phyloP scores from a whole-genome alignment of 2,329 filamentous ascomycete species.

The Monascus ruber region DNA sequence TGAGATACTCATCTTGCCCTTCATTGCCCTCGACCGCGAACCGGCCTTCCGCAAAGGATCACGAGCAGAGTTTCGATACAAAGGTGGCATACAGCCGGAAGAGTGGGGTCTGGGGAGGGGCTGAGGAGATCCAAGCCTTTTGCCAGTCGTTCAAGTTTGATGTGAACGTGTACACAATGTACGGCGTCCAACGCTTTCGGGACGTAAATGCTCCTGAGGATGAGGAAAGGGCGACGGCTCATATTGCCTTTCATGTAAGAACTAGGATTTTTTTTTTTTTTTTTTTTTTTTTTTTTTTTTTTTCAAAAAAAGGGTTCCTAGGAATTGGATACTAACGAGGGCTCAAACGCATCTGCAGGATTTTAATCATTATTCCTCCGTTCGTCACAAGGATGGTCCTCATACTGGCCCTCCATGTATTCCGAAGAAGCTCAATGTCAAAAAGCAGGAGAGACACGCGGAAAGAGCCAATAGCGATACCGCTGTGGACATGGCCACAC shows the following conservation, averaged over 20 bases:
- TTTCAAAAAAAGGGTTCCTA: background rate
- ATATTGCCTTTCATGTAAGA: conserved; percentile 55
- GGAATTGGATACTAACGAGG: conserved; percentile 24
- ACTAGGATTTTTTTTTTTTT: background rate
- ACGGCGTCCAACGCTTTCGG: conserved; percentile 32
- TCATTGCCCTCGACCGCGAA: conserved; percentile 30
- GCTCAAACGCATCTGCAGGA: conserved; percentile 9
- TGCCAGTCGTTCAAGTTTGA: conserved; percentile 49
- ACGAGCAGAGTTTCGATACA: conserved; percentile 46
- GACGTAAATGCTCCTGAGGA: conserved; percentile 31
- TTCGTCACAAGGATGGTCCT: conserved; percentile 49
- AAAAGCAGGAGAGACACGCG: conserved; percentile 2
- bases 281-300: background rate
- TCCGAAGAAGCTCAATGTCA: conserved; percentile 6
- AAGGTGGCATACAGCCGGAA: conserved; percentile 51
- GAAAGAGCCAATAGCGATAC: conserved; percentile 7
- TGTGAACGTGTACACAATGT: conserved; percentile 47
- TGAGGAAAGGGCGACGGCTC: conserved; percentile 31
- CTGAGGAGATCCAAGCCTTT: conserved; percentile 58
- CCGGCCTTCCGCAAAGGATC: conserved; percentile 40
- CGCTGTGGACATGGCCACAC: conserved; percentile 31
- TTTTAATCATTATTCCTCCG: conserved; percentile 57
- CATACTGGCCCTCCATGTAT: conserved; percentile 46
- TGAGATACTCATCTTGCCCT: conserved; percentile 39
- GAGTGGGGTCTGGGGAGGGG: conserved; percentile 52